Conservation (phyloP, 345 rosid genomes). For the Camelina neglecta region DNA sequence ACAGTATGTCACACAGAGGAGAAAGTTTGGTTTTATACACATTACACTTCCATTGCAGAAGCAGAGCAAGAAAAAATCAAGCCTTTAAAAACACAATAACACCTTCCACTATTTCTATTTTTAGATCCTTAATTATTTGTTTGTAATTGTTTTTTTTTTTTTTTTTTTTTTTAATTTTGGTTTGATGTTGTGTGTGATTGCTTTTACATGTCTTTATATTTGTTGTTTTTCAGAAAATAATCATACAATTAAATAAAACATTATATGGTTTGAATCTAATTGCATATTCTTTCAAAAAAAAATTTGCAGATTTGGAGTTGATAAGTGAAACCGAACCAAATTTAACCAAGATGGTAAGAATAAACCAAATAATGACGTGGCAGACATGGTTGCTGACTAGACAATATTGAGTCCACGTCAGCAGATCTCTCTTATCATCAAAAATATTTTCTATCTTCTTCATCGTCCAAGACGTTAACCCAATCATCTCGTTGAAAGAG, state of each 20-base stretch:
- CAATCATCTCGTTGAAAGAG: slow-evolving; percentile 39
- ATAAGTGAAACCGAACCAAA: neutral
- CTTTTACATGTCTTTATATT: neutral
- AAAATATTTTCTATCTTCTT: slow-evolving; percentile 10
- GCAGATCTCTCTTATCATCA: slow-evolving; percentile 50
- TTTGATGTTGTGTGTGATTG: slow-evolving; percentile 37
- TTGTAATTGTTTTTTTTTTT: slow-evolving; percentile 29
- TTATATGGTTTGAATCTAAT: neutral
- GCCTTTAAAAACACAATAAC: slow-evolving; percentile 36
- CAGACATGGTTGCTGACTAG: slow-evolving; percentile 21
- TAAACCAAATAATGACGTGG: slow-evolving; percentile 28
- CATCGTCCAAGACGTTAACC: slow-evolving; percentile 26
- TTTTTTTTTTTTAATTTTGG: neutral
- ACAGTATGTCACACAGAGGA: slow-evolving; percentile 63
- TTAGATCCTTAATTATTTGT: neutral
- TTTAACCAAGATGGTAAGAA: neutral
- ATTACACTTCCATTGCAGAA: slow-evolving; percentile 76
- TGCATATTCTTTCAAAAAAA: neutral
- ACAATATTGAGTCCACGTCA: slow-evolving; percentile 35
- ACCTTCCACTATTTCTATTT: neutral
- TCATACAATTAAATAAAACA: slow-evolving; percentile 8
- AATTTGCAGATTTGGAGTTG: neutral
- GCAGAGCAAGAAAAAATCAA: slow-evolving; percentile 69
- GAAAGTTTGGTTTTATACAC: slow-evolving; percentile 89
- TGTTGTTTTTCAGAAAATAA: slow-evolving; percentile 5